Percentiles rank a stretch among this genome's conserved stretches.
These are phyloP conservation scores for Naegleria lovaniensis DNA, from an alignment of 208 protist genomes.

Conservation along the genomic window DNA sequence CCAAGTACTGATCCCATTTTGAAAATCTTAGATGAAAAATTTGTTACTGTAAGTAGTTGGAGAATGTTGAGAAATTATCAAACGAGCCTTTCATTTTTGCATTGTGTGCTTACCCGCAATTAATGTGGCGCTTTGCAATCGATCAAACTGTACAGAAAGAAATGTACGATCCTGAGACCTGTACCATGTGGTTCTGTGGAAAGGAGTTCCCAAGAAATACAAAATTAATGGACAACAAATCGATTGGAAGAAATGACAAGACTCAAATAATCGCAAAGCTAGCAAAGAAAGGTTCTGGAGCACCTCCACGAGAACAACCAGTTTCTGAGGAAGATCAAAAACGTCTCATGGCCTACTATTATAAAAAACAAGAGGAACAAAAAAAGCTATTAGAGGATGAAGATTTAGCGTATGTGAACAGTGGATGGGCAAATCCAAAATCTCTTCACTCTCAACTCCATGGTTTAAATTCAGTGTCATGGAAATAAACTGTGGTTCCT, in stretches of 20 bases:
- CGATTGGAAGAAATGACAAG: slow-evolving; percentile 81
- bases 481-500: slow-evolving; percentile 9
- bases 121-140: no score
- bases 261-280: slow-evolving; percentile 84
- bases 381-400: slow-evolving; percentile 82
- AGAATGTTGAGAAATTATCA: no score
- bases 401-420: slow-evolving; percentile 73
- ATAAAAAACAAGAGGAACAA: slow-evolving; percentile 79
- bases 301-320: slow-evolving; percentile 69
- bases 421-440: slow-evolving; percentile 74
- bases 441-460: slow-evolving; percentile 73
- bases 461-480: slow-evolving; percentile 33
- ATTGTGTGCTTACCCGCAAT: no score
- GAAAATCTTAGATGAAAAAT: neutral
- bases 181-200: neutral
- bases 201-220: slow-evolving; percentile 5
- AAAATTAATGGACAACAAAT: slow-evolving; percentile 48
- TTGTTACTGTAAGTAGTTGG: neutral
- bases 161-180: neutral
- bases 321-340: slow-evolving; percentile 68
- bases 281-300: slow-evolving; percentile 52
- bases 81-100: no score
- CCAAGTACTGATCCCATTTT: neutral
- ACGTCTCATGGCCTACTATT: slow-evolving; percentile 80
- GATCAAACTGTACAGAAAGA: no score